Evolutionary conservation across 2,329 filamentous ascomycete species (phyloP), one percentile per base, ranked within the genome.

Genomic region (Fusarium tupiense): DNA sequence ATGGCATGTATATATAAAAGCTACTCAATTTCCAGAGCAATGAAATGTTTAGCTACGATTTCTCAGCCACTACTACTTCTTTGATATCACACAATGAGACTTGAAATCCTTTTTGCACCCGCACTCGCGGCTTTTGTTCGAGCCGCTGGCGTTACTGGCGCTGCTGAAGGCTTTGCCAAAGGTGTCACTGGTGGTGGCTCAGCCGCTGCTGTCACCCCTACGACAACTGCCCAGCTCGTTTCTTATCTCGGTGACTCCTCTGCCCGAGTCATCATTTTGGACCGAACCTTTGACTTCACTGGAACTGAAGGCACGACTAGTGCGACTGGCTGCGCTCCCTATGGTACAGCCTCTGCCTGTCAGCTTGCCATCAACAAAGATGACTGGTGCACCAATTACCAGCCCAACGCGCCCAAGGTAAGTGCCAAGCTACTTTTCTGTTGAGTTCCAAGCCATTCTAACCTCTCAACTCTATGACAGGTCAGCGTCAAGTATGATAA

Each of bases 171-270:
- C 24, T 85, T 86, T 72, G 84, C 84, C 54, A 81, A 82, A 64
- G 88, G 88, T 35, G 87, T 89, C 24, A 92, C 90, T 22, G 90
- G 90, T 20, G 90, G 90, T 50, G 90, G 90, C 76, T 89, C 88
- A 58, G 89, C 87, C 20, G 81, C 85, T n/a, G 79, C 88, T 44
- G 88, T 87, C 16, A 88, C 88, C 73, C 90, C 89, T 13, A 83
- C 79, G 14, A 87, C 84, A 56, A 89, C 81, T 50, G 85, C 82
- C 37, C 84, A 92, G 85, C 86, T 92, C 50, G 87, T 88, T 79
- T 86, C 84, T 91, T 90, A 82, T 49, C 86, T 92, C 12, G 84
- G 84, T 20, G 89, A 91, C 79, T 81, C 80, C 66, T 79, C 83
- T 24, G 76, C 90, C 20, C 86, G 89, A 29, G 87, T 88, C 65